phyloP scores from a whole-genome alignment of 2,329 filamentous ascomycete species.

The Microdochium paspali region DNA sequence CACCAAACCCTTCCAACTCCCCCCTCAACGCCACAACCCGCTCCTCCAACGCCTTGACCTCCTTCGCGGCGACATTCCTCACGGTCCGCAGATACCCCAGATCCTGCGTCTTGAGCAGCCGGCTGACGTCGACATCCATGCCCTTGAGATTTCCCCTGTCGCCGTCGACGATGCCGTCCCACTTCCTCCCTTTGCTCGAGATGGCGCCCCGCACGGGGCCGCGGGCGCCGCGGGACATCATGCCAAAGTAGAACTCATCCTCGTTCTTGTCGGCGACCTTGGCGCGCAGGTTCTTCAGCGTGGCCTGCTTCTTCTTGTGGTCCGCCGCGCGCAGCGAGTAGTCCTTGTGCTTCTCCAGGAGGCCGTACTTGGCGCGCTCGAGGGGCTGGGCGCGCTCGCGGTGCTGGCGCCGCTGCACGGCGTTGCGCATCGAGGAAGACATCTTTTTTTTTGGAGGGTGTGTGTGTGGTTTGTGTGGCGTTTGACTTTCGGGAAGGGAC shows the following conservation, averaged over 20 bases:
- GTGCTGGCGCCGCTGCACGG: slow-evolving; percentile 74
- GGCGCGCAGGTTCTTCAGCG: slow-evolving; percentile 47
- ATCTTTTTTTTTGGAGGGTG: neutral
- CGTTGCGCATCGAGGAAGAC: slow-evolving; percentile 49
- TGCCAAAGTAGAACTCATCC: slow-evolving; percentile 66
- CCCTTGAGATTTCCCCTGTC: slow-evolving; percentile 44
- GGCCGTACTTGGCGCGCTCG: slow-evolving; percentile 76
- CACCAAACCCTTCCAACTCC: slow-evolving; percentile 12
- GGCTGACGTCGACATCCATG: slow-evolving; percentile 46
- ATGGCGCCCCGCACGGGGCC: slow-evolving; percentile 15
- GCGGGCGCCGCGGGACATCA: neutral
- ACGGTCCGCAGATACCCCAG: slow-evolving; percentile 55
- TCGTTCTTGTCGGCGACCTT: slow-evolving; percentile 60
- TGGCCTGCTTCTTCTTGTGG: slow-evolving; percentile 55
- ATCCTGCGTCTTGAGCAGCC: slow-evolving; percentile 61
- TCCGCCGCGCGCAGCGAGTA: slow-evolving; percentile 57
- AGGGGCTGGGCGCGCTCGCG: slow-evolving; percentile 81
- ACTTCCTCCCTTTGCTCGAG: slow-evolving; percentile 35
- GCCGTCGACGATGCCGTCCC: slow-evolving; percentile 46
- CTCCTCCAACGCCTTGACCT: slow-evolving; percentile 46
- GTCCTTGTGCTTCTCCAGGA: slow-evolving; percentile 93
- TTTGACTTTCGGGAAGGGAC: too few relatives aligned
- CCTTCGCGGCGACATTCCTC: slow-evolving; percentile 48
- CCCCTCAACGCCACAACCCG: slow-evolving; percentile 35
- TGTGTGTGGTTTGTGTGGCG: neutral